Percentiles rank a stretch among this genome's conserved stretches.
Conservation (phyloP, 345 rosid species). For the Citropsis articulata region DNA sequence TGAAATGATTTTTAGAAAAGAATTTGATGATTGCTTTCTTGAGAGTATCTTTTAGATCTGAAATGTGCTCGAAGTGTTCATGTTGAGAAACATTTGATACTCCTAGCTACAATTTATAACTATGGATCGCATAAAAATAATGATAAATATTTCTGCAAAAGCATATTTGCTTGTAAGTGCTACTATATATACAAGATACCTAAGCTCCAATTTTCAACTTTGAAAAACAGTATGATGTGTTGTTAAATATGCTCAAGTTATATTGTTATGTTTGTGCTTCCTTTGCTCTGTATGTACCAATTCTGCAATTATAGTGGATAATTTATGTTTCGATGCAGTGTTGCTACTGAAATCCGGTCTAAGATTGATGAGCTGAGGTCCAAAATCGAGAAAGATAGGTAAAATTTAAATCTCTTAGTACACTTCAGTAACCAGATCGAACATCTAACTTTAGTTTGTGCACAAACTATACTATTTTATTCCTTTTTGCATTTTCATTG, state of each 20-base stretch:
- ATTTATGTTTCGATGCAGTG: slow-evolving; percentile 40
- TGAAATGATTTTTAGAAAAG: not conserved
- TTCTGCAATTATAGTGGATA: slow-evolving; percentile 7
- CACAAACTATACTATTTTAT: not conserved
- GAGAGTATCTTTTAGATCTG: not conserved
- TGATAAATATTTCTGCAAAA: not conserved
- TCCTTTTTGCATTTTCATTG: slow-evolving; percentile 7
- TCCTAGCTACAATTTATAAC: not conserved
- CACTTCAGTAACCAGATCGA: not conserved
- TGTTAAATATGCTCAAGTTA: not conserved
- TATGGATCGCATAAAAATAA: not conserved
- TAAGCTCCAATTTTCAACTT: not conserved
- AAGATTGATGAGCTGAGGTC: slow-evolving; percentile 66
- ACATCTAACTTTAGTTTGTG: not conserved
- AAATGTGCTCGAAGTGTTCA: not conserved
- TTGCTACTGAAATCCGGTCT: slow-evolving; percentile 64
- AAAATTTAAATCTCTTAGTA: slow-evolving; percentile 4
- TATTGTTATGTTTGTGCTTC: not conserved
- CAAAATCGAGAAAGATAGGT: slow-evolving; percentile 83
- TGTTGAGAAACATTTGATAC: not conserved
- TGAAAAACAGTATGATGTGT: not conserved
- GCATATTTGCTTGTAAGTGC: not conserved
- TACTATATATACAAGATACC: not conserved
- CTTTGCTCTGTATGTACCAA: not conserved
- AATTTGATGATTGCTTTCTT: not conserved